Conservation (phyloP, 108 stramenopile species). For the Nitzschia palea region DNA sequence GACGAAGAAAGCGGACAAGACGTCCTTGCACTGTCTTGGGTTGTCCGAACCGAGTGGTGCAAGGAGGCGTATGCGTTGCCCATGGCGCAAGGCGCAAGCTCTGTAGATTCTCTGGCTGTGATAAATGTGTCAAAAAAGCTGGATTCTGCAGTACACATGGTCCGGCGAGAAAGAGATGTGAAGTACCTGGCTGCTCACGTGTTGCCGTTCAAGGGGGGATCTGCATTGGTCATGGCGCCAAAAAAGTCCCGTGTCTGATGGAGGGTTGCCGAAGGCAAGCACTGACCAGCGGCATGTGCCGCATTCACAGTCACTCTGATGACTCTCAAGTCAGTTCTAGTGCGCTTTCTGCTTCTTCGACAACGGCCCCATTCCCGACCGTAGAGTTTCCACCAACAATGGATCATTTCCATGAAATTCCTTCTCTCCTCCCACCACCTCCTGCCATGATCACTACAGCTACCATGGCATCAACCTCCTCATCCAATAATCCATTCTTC, state of each 20-base stretch:
- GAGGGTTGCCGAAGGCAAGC: constrained; percentile 75
- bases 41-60: constrained; percentile 85
- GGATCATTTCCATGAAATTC: not conserved
- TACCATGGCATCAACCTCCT: no score
- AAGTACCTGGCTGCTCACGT: constrained; percentile 63
- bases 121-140: constrained; percentile 83
- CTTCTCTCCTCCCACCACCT: not conserved
- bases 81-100: constrained; percentile 87
- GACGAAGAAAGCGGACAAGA: constrained; percentile 64
- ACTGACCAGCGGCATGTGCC: constrained; percentile 78
- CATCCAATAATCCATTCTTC: no score
- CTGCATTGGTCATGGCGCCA: constrained; percentile 89
- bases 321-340: not conserved
- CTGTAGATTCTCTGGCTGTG: constrained; percentile 78
- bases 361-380: not conserved
- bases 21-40: constrained; percentile 71
- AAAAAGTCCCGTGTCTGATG: constrained; percentile 72
- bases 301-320: constrained; percentile 85
- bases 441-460: not conserved
- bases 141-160: constrained; percentile 89
- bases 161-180: constrained; percentile 81
- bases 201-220: constrained; percentile 87
- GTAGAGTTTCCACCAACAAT: no score
- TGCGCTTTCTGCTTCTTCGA: not conserved
- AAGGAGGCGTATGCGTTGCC: constrained; percentile 83